phyloP scores from a whole-genome alignment of 495 filamentous ascomycete species.

The Podospora pseudocomata region DNA sequence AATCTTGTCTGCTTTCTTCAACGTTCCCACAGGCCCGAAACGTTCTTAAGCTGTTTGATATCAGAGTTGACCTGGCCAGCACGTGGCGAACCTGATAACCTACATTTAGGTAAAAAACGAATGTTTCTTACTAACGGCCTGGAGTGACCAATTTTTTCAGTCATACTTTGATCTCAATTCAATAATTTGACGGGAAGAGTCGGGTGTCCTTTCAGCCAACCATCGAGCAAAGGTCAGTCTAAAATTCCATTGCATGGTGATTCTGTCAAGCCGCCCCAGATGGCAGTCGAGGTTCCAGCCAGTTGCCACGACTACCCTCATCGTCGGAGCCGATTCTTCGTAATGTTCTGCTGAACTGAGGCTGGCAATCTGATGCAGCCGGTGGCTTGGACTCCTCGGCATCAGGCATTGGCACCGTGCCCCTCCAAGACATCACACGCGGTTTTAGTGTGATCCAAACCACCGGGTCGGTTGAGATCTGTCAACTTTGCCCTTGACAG shows the following conservation, averaged over 20 bases:
- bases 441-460: slow-evolving; percentile 28
- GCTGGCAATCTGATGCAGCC: background rate
- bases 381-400: slow-evolving; percentile 12
- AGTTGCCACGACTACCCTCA: background rate
- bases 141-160: background rate
- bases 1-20: background rate
- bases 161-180: background rate
- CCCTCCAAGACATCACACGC: slow-evolving; percentile 27
- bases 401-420: slow-evolving; percentile 20
- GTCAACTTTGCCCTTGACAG: slow-evolving; percentile 21
- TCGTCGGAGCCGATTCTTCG: background rate
- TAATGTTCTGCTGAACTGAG: background rate
- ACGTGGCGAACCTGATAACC: background rate
- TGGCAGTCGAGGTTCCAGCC: background rate
- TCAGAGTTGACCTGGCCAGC: background rate
- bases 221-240: background rate
- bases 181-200: background rate
- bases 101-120: too few species aligned
- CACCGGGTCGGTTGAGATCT: slow-evolving; percentile 26
- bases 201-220: background rate
- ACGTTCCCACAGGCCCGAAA: background rate
- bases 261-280: background rate
- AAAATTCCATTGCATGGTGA: background rate
- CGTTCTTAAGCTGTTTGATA: background rate
- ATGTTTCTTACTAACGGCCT: background rate